Conservation (phyloP, 2,329 filamentous ascomycete genomes). For the Alternaria panax region DNA sequence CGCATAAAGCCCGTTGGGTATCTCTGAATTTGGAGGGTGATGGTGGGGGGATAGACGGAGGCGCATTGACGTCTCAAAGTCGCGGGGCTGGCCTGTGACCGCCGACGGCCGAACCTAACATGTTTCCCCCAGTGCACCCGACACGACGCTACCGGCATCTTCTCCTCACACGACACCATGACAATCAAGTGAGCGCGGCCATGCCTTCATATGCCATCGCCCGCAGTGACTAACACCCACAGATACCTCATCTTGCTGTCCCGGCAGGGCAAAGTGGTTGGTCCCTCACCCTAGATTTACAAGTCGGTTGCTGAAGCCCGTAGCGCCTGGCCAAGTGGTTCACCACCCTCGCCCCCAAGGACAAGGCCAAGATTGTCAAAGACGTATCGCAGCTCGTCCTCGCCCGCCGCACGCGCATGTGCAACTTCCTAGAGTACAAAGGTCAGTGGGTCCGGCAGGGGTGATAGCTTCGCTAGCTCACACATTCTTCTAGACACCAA, state of each 20-base stretch:
- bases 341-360: slow-evolving; percentile 93
- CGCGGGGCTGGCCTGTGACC: slow-evolving; percentile 31
- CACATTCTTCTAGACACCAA: slow-evolving; percentile 77
- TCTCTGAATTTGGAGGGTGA: not conserved
- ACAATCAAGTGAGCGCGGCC: slow-evolving; percentile 61
- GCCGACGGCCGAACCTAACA: slow-evolving; percentile 25
- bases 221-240: slow-evolving; percentile 15
- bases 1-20: not conserved
- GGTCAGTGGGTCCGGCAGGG: slow-evolving; percentile 61
- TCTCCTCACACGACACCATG: slow-evolving; percentile 50
- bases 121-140: slow-evolving; percentile 11
- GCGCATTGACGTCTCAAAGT: slow-evolving; percentile 34
- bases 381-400: slow-evolving; percentile 98
- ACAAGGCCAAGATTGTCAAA: slow-evolving; percentile 99
- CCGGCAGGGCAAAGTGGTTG: slow-evolving; percentile 97
- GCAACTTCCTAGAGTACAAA: slow-evolving; percentile 99
- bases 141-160: slow-evolving; percentile 17
- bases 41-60: slow-evolving; percentile 14
- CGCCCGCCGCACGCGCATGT: slow-evolving; percentile 96
- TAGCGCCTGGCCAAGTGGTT: slow-evolving; percentile 99
- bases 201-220: not conserved
- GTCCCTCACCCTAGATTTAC: slow-evolving; percentile 52
- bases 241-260: slow-evolving; percentile 98
- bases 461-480: slow-evolving; percentile 32
- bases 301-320: slow-evolving; percentile 41